phyloP scores from a whole-genome alignment of 352 stramenopile genomes.

The Pythium vanterpoolii region DNA sequence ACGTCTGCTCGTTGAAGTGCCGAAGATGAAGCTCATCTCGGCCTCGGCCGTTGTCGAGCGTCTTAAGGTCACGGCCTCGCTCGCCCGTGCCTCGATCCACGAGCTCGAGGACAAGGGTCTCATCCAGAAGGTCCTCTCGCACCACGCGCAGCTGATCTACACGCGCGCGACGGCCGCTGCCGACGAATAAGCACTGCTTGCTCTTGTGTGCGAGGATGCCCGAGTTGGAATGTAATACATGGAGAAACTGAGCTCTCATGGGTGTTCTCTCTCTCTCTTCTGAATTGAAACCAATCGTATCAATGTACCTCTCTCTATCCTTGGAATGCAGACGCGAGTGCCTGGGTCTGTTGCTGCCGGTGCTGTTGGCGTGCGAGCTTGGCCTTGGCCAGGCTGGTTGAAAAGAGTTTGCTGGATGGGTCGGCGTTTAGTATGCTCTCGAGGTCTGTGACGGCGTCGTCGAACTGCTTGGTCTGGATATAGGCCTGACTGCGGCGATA shows the following conservation, averaged over 20 bases:
- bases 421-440: constrained; percentile 31
- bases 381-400: constrained; percentile 13
- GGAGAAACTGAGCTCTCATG: constrained; percentile 26
- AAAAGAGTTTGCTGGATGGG: constrained; percentile 36
- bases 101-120: constrained; percentile 93
- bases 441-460: constrained; percentile 53
- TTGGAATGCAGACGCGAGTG: constrained; percentile 10
- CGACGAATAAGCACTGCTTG: constrained; percentile 63
- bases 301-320: neutral
- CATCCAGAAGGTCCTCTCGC: constrained; percentile 94
- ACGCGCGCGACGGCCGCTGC: constrained; percentile 90
- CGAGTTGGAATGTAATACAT: constrained; percentile 26
- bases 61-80: constrained; percentile 98
- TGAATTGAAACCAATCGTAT: neutral
- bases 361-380: constrained; percentile 15
- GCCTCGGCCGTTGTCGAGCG: constrained; percentile 98
- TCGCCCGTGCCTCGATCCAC: constrained; percentile 95
- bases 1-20: constrained; percentile 96
- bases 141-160: constrained; percentile 98
- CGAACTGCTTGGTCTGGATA: constrained; percentile 49
- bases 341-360: constrained; percentile 18
- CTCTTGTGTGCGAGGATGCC: neutral
- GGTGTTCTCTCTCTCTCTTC: constrained; percentile 14
- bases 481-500: constrained; percentile 68
- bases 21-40: constrained; percentile 99